Evolutionary conservation across 1,139 yeast species (phyloP), one percentile per base, ranked within the genome.

Genomic region (Groenewaldozyma sp.): DNA sequence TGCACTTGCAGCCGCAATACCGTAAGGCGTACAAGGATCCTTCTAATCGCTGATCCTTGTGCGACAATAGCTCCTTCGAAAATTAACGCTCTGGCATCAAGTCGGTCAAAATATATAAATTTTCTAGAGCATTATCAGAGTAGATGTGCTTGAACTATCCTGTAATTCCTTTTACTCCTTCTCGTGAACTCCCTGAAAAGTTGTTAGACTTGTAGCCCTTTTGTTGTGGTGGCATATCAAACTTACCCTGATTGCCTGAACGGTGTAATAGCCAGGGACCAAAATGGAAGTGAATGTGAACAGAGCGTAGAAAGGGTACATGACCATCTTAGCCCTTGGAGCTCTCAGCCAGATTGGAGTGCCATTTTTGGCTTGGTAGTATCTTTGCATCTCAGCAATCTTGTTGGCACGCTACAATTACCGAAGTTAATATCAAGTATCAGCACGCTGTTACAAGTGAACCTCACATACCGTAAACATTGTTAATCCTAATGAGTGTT

Each of bases 301-400:
- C 52, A 83, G 70, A 52, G 87, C 93, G 72, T 78, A 83, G 76
- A 81, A 88, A 63, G 96, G 96, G 68, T 82, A 83, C 54, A 87
- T 74, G 63, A 81, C 68, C 59, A 74, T 68, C 69, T 83, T 84
- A 53, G 95, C 78, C 68, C 88, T 78, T 34, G 68, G 66, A 43
- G 58, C 56, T 54, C 67, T 62, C 62, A 60, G 52, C 67, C 67
- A 63, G 41, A 63, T 50, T 26, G 65, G 63, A 33, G 57, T 50
- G 45, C 54, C 45, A 34, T 59, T 53, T 51, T 58, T 52, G 37
- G 62, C 52, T 56, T 62, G 67, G 58, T 56, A 63, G 51, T 53
- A 56, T 46, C 54, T 53, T 55, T 63, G 68, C 55, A 59, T 58
- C 49, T 63, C 52, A 41, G 59, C 55, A 45, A 62, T 60, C 46